Conservation (phyloP, 148 eudicot genomes). For the Cornus kousa region DNA sequence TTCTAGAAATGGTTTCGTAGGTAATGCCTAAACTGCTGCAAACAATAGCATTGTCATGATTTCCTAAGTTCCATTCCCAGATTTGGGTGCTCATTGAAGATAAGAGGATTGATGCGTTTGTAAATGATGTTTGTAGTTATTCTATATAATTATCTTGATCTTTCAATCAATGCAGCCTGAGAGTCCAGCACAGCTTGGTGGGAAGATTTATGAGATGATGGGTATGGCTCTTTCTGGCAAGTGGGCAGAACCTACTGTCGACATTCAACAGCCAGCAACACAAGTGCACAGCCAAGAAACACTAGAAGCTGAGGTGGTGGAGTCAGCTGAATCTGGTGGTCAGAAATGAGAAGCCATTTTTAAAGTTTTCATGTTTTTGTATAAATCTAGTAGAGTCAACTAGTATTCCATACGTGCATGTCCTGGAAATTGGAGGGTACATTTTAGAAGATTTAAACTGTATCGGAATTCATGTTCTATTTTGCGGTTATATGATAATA, state of each 20-base stretch:
- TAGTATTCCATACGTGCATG: not conserved
- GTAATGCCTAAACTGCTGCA: not conserved
- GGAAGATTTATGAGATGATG: slow-evolving; percentile 96
- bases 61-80: not conserved
- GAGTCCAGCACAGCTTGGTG: slow-evolving; percentile 87
- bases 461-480: too few species aligned
- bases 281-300: slow-evolving; percentile 31
- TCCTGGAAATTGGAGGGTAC: too few species aligned
- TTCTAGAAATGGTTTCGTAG: not conserved
- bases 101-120: not conserved
- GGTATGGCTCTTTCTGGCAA: slow-evolving; percentile 65
- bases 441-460: too few species aligned
- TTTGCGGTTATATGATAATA: not conserved
- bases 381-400: not conserved
- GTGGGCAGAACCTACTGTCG: slow-evolving; percentile 36
- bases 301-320: slow-evolving; percentile 70
- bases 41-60: not conserved
- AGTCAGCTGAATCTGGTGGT: slow-evolving; percentile 59
- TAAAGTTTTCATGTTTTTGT: not conserved
- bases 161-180: slow-evolving; percentile 68
- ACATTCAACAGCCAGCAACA: slow-evolving; percentile 28
- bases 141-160: not conserved
- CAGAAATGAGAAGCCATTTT: slow-evolving; percentile 38
- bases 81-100: not conserved
- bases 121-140: not conserved